Percentiles rank a stretch among this genome's conserved stretches.
Conservation (phyloP, 169 alveolate species). For the Eimeria acervulina region DNA sequence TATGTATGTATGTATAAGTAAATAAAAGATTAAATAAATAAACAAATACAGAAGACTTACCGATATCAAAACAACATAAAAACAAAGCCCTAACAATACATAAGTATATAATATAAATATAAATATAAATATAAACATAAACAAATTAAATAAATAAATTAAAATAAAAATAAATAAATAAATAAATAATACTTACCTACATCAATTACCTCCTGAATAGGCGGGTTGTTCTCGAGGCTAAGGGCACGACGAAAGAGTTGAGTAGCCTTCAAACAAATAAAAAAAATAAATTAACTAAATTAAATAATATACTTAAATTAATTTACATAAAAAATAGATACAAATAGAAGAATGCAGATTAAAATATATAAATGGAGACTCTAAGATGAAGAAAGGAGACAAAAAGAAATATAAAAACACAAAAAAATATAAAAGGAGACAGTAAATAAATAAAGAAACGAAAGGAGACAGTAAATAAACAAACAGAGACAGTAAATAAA, state of each 20-base stretch:
- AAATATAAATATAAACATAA: not conserved
- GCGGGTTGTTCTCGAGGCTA: slow-evolving; percentile 96
- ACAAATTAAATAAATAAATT: not conserved
- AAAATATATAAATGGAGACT: too few species aligned
- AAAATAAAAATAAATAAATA: too few species aligned
- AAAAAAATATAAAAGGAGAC: too few species aligned
- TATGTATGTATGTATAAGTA: not conserved
- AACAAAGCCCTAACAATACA: not conserved
- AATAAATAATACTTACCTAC: too few species aligned
- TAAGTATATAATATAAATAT: not conserved
- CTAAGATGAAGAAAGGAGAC: too few species aligned
- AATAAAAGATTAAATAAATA: not conserved
- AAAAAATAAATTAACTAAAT: too few species aligned
- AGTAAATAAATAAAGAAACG: too few species aligned
- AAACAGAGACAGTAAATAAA: too few species aligned
- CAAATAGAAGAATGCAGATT: too few species aligned
- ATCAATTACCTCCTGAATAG: slow-evolving; percentile 92
- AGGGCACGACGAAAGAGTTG: slow-evolving; percentile 93
- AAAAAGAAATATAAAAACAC: too few species aligned
- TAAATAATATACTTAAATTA: not conserved
- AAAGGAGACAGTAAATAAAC: too few species aligned
- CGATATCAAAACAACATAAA: not conserved
- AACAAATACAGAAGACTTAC: not conserved
- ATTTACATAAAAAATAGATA: too few species aligned
- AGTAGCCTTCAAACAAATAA: slow-evolving; percentile 59